phyloP scores from a whole-genome alignment of 2,329 filamentous ascomycete genomes.

The Penicillium thymicola region DNA sequence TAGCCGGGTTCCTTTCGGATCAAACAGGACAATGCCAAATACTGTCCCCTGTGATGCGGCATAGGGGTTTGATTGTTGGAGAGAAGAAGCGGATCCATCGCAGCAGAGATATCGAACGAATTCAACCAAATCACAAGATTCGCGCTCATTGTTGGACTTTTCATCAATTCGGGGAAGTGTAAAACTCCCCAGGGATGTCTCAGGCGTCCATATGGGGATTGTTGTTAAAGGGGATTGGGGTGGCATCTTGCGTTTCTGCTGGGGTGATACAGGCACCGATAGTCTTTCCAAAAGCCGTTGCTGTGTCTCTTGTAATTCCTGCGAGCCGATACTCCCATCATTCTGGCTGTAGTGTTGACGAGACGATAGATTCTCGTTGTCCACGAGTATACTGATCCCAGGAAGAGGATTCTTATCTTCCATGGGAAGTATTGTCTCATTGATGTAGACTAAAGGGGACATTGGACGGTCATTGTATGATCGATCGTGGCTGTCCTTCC shows the following conservation, averaged over 20 bases:
- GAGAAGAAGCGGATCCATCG: neutral
- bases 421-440: slow-evolving; percentile 8
- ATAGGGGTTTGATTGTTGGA: slow-evolving; percentile 22
- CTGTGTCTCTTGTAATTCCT: neutral
- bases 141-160: neutral
- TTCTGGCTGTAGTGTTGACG: slow-evolving; percentile 11
- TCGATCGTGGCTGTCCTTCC: neutral
- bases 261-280: neutral
- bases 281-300: neutral
- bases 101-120: slow-evolving; percentile 21
- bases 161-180: neutral
- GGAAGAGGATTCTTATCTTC: neutral
- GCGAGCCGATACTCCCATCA: neutral
- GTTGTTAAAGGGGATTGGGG: slow-evolving; percentile 24
- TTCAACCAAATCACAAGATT: neutral
- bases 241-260: neutral
- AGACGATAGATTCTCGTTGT: slow-evolving; percentile 24
- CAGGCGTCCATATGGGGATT: slow-evolving; percentile 27
- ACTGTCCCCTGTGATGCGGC: slow-evolving; percentile 13
- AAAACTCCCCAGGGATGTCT: neutral
- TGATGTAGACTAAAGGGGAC: slow-evolving; percentile 21
- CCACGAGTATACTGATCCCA: slow-evolving; percentile 12
- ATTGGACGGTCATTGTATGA: neutral
- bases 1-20: slow-evolving; percentile 17
- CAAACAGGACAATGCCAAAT: slow-evolving; percentile 31